Percentiles rank a stretch among this genome's conserved stretches.
phyloP scores from a whole-genome alignment of 768 basidiomycete species.

The Trametes punicea region DNA sequence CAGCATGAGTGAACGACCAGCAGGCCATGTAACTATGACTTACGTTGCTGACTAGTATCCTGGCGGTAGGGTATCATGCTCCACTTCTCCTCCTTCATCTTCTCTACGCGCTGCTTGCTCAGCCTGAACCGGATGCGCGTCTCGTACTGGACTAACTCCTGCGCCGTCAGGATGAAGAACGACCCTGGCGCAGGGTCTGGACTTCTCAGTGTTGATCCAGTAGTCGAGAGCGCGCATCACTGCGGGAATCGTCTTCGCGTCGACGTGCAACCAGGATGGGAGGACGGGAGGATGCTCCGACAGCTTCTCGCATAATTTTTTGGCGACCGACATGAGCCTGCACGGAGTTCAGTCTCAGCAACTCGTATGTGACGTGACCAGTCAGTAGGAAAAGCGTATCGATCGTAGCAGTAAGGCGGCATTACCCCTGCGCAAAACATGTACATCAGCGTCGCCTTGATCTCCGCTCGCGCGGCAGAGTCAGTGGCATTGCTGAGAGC shows the following conservation, averaged over 20 bases:
- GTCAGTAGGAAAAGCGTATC: neutral
- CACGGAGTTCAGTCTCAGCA: neutral
- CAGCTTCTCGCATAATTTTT: neutral
- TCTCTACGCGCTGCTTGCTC: conserved; percentile 16
- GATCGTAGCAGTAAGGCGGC: conserved; percentile 5
- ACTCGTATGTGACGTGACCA: neutral
- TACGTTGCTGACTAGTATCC: neutral
- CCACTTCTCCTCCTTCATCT: conserved; percentile 17
- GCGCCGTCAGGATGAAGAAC: conserved; percentile 13
- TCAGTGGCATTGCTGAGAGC: conserved; percentile 1
- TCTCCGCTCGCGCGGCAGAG: conserved; percentile 4
- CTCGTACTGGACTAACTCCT: conserved; percentile 7
- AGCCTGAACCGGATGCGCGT: conserved; percentile 11
- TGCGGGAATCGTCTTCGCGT: neutral
- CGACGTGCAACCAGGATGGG: conserved; percentile 20
- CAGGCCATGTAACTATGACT: too few relatives aligned
- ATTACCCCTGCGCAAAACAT: conserved; percentile 1
- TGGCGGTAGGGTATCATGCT: conserved; percentile 3
- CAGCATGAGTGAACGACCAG: too few relatives aligned
- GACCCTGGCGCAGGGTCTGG: conserved; percentile 15
- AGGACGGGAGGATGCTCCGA: conserved; percentile 7
- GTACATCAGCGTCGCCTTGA: conserved; percentile 12
- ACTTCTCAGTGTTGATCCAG: neutral
- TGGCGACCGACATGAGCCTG: conserved; percentile 7
- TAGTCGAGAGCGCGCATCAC: neutral